Percentiles rank a stretch among this genome's conserved stretches.
phyloP scores from a whole-genome alignment of 108 stramenopile species.

The Nitzschia sp. region DNA sequence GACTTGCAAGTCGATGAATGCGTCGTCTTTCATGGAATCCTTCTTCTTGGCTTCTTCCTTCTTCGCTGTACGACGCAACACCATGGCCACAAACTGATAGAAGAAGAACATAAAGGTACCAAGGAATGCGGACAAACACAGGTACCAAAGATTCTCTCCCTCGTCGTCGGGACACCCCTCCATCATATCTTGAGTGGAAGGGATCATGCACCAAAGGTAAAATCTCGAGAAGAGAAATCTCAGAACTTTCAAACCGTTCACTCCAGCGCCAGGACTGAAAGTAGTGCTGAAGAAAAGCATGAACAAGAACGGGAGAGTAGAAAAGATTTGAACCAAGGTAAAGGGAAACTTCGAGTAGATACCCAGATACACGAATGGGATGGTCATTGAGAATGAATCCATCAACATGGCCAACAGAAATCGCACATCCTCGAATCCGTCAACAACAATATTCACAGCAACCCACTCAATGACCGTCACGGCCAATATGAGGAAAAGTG shows the following conservation, averaged over 20 bases:
- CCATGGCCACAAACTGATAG: neutral
- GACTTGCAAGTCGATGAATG: neutral
- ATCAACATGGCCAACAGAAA: conserved; percentile 56
- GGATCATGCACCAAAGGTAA: conserved; percentile 73
- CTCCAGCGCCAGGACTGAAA: conserved; percentile 43
- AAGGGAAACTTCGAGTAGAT: conserved; percentile 53
- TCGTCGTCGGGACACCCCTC: conserved; percentile 52
- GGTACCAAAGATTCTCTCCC: neutral
- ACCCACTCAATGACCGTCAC: neutral
- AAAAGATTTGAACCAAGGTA: conserved; percentile 61
- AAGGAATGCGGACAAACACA: neutral
- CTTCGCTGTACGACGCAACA: neutral
- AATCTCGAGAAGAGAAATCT: conserved; percentile 61
- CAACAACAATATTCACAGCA: conserved; percentile 28
- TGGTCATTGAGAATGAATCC: conserved; percentile 46
- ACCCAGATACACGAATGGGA: conserved; percentile 53
- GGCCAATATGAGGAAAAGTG: conserved; percentile 34
- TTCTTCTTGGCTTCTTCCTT: neutral
- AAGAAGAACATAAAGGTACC: neutral
- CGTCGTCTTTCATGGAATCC: neutral
- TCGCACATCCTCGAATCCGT: conserved; percentile 3
- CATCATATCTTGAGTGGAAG: conserved; percentile 52
- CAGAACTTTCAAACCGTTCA: conserved; percentile 50
- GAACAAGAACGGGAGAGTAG: conserved; percentile 55
- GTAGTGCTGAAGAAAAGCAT: neutral